Evolutionary conservation across 768 basidiomycete genomes (phyloP).

Genomic region (Tulasnella sp.): DNA sequence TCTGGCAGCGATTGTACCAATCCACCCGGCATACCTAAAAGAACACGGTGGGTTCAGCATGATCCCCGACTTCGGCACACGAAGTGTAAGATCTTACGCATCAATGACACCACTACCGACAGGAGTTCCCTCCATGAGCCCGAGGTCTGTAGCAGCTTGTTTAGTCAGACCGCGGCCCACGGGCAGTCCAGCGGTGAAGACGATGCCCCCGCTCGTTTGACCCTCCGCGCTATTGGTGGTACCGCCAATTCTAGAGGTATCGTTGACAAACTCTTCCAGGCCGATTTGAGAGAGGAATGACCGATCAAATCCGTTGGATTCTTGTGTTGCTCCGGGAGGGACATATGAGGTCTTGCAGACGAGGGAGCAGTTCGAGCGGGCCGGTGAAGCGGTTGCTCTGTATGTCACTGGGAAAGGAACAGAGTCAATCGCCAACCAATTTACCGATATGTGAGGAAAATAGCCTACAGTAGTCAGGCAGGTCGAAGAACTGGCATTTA

Average conservation of each 20-base stretch:
- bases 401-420: conserved; percentile 52
- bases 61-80: not conserved
- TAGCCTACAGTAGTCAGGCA: conserved; percentile 62
- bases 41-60: not conserved
- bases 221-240: conserved; percentile 27
- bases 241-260: conserved; percentile 64
- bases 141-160: conserved; percentile 72
- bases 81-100: conserved; percentile 42
- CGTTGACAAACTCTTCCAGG: conserved; percentile 53
- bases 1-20: conserved; percentile 85
- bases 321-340: conserved; percentile 40
- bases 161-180: conserved; percentile 74
- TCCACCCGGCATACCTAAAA: conserved; percentile 78
- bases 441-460: not conserved
- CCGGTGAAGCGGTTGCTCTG: conserved; percentile 63
- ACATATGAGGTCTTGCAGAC: conserved; percentile 95
- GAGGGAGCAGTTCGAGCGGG: conserved; percentile 82
- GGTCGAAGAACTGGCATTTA: conserved; percentile 73
- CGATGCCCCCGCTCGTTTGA: conserved; percentile 34
- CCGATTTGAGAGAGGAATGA: conserved; percentile 84
- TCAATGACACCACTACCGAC: conserved; percentile 95
- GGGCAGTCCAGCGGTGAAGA: conserved; percentile 71
- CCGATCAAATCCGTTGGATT: conserved; percentile 69
- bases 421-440: conserved; percentile 1
- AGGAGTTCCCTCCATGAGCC: conserved; percentile 72